A percentile compares a stretch with the other conserved stretches of the same genome.
Conservation (phyloP, 164 flowering plant genomes). For the Stephania yunnanensis region DNA sequence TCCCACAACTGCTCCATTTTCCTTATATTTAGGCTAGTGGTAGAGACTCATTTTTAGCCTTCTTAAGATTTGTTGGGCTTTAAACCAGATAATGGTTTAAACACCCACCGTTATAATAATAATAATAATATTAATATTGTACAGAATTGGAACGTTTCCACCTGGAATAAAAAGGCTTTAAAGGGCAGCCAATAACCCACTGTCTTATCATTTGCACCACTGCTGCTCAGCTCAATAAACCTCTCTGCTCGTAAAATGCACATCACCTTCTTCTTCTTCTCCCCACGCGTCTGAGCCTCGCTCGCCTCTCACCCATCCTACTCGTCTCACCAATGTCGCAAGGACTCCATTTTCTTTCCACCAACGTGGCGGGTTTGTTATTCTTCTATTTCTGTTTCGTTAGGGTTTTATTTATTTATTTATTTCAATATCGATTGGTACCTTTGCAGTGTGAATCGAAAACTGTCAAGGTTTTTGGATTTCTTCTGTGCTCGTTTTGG, state of each 20-base stretch:
- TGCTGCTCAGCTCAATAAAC: not conserved
- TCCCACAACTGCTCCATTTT: no score
- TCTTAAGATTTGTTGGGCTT: no score
- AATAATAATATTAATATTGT: no score
- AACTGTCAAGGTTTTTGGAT: no score
- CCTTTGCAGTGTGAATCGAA: no score
- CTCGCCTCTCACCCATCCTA: not conserved
- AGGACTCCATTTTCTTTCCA: slow-evolving; percentile 29
- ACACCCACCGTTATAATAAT: no score
- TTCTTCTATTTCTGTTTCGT: not conserved
- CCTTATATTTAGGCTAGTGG: no score
- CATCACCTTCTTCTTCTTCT: not conserved
- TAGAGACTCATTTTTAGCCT: no score
- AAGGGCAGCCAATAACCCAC: not conserved
- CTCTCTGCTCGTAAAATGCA: not conserved
- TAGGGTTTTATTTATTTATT: not conserved
- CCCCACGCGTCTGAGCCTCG: not conserved
- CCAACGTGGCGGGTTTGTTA: slow-evolving; percentile 28
- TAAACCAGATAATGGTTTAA: no score
- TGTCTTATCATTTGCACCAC: not conserved
- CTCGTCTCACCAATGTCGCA: slow-evolving; percentile 27
- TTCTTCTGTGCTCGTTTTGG: no score
- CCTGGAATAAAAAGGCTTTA: not conserved
- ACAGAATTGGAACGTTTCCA: not conserved
- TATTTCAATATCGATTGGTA: not conserved